Conservation (phyloP, 2,329 filamentous ascomycete genomes). For the Cladophialophora immunda region DNA sequence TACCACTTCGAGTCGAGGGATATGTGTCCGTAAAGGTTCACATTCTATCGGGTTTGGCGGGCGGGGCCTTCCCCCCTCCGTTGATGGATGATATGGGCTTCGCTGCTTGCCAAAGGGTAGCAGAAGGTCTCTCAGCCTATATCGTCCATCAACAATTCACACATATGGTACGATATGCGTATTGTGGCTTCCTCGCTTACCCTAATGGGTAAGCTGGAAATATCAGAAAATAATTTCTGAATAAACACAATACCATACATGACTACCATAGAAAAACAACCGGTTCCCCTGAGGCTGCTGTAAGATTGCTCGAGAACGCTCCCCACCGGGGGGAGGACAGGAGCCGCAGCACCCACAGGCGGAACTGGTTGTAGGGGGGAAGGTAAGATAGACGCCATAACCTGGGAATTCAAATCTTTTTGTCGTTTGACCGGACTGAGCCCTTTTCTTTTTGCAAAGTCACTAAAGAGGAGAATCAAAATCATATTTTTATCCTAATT, state of each 20-base stretch:
- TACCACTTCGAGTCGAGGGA: not conserved
- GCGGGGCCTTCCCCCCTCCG: not conserved
- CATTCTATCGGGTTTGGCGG: not conserved
- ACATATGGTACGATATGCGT: too few relatives aligned
- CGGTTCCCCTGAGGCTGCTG: not conserved
- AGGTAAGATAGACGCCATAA: slow-evolving; percentile 3
- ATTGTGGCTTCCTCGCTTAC: not conserved
- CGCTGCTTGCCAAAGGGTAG: not conserved
- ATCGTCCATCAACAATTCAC: not conserved
- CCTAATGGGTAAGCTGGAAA: too few relatives aligned
- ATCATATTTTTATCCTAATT: too few relatives aligned
- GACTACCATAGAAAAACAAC: too few relatives aligned
- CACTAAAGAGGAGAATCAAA: not conserved
- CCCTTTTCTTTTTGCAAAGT: not conserved
- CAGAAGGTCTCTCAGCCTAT: not conserved
- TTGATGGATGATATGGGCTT: not conserved
- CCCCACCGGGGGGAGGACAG: not conserved
- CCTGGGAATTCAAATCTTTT: not conserved
- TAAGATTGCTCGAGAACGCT: not conserved
- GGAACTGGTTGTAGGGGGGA: not conserved
- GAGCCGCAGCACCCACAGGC: not conserved
- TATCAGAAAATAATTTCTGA: too few relatives aligned
- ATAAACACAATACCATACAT: too few relatives aligned
- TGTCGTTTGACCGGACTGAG: not conserved
- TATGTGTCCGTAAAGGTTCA: not conserved